Evolutionary conservation across 257 asterid species (phyloP), one percentile per base, ranked within the genome.

Genomic region (Solanum commersonii): DNA sequence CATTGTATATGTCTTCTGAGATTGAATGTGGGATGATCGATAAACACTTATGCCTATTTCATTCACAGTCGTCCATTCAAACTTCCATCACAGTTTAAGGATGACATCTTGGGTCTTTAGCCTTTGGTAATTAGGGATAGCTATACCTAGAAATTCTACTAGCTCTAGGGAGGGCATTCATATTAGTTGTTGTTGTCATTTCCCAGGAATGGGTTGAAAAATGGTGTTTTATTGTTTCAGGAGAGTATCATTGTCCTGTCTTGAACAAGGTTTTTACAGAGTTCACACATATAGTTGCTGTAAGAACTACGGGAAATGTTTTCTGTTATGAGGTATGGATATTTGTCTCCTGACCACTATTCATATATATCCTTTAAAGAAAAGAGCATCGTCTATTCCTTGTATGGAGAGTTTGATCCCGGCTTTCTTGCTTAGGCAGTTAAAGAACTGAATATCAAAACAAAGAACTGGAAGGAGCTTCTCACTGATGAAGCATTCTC

Each of bases 401-500:
- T 73, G 74, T 44, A 86, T 72, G 88, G 65, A 73, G 70, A 23
- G 83, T 49, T 71, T 86, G 71, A 46, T 52, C 56, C 35, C 3
- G 11, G 49, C 52, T 40, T 86, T 83, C 33, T 85, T 88, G 88
- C 79, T 5, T 88, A 97, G 99, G 98, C 99, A 86, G 92, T 97
- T 87, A 97, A 97, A 91, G 99, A 97, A 89, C 91, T 97, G 88
- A 97, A 97, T 92, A 89, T 96, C 83, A 97, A 96, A 91, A 94
- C 98, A 10, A 97, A 96, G 94, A 97, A 93, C 92, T 95, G 98
- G 99, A 97, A 96, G 87, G 99, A 97, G 94, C 99, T 97, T 90
- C 98, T 97, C 84, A 95, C 99, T 4, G 98, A 97, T 79, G 99
- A 96, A 90, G 96, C 98, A 84, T 97, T 97, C 91, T 88, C 96